Evolutionary conservation across 1,284 basidiomycete genomes (phyloP), one percentile per base, ranked within the genome.

Genomic region (Sanghuangporus weigelae): DNA sequence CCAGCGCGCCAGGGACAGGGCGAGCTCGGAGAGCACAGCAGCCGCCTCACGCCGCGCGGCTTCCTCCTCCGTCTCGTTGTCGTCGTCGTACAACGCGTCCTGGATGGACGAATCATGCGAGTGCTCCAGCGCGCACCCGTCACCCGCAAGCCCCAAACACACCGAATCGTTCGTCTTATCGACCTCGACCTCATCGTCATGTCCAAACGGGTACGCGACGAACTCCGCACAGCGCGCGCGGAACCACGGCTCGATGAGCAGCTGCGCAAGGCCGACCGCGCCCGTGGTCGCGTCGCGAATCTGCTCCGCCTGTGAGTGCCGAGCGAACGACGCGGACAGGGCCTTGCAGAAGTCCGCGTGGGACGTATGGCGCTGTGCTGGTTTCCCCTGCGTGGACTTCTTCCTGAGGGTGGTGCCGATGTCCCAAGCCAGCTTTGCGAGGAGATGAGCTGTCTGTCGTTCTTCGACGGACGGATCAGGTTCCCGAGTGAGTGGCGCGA

Each of bases 321-420:
- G 78, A 49, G 84, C 73, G 75, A 90, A 91, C 31, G 79, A 78
- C 50, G 80, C 81, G 4, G 85, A 81, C 77, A 87, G 84, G 26
- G 84, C 81, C 68, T 83, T 82, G 73, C 88, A 90, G 73, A 91
- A 90, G 60, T 83, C 80, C 40, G 83, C 83, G 74, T 83, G 91
- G 68, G 77, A 84, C 12, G 80, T 78, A 70, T 84, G 86, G 46
- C 78, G 79, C 19, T 26, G 44, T 26, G 21, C 40, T 19, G 79
- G 76, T 67, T 82, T 84, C 6, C 39, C 49, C 16, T 31, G 31
- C 7, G 7, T 57, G 10, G 61, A 62, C 23, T 49, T 57, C 44
- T 31, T 31, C 39, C 57, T 64, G 38, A 64, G 59, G 10, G 54
- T 35, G 10, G 60, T 63, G 31, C 61, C 61, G 11, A 65, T 39